These are phyloP conservation scores for Parasarocladium wereldwijsianum DNA, from an alignment of 2,329 filamentous ascomycete species.

Conservation along the genomic window DNA sequence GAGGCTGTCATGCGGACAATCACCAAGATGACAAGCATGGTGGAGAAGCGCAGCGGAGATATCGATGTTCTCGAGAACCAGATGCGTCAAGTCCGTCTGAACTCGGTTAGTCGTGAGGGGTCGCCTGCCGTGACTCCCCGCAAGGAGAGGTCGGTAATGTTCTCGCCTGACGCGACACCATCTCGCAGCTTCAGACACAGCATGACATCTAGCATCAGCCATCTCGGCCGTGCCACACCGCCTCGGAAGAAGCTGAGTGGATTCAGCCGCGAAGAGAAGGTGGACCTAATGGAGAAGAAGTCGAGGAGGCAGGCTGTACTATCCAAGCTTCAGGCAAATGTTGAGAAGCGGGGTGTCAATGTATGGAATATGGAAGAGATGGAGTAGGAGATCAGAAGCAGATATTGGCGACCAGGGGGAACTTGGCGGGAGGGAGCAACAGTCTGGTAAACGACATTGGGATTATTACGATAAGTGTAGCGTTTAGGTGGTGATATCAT, in stretches of 20 bases:
- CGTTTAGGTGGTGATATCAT: too few relatives aligned
- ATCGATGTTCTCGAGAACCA: conserved; percentile 82
- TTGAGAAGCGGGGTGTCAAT: conserved; percentile 33
- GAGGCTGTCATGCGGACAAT: conserved; percentile 89
- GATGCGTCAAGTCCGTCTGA: conserved; percentile 56
- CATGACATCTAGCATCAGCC: conserved; percentile 18
- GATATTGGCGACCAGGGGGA: too few relatives aligned
- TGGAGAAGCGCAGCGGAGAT: conserved; percentile 79
- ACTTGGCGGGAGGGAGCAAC: too few relatives aligned
- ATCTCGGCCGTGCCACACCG: conserved; percentile 25
- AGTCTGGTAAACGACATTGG: too few relatives aligned
- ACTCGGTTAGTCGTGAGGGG: conserved; percentile 26
- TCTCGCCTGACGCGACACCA: conserved; percentile 28
- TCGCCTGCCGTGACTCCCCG: conserved; percentile 26
- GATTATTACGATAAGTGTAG: too few relatives aligned
- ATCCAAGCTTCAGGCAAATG: conserved; percentile 31
- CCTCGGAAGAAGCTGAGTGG: conserved; percentile 48
- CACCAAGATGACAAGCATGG: conserved; percentile 80
- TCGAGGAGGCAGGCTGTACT: conserved; percentile 38
- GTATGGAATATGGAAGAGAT: conserved; percentile 35
- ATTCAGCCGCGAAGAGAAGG: conserved; percentile 45
- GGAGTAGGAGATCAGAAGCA: conserved; percentile 26
- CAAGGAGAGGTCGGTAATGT: conserved; percentile 19
- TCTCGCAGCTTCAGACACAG: conserved; percentile 26
- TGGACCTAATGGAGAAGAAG: conserved; percentile 36